Evolutionary conservation across 805 yeast species (phyloP).

Genomic region (Suhomyces vadensis): DNA sequence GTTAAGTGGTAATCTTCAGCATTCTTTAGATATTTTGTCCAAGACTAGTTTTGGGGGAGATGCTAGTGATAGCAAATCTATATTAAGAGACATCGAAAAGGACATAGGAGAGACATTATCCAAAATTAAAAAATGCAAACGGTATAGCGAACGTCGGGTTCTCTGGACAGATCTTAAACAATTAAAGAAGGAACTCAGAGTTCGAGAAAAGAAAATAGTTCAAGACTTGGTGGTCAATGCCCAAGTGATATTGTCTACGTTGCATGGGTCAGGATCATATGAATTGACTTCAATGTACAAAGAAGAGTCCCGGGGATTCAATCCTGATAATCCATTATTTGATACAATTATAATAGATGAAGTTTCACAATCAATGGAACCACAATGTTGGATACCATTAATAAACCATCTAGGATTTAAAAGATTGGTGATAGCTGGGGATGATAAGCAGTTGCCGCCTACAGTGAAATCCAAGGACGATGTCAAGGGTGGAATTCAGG

Average conservation of each 20-base stretch:
- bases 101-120: slow-evolving; percentile 68
- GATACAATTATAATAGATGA: slow-evolving; percentile 90
- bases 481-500: slow-evolving; percentile 14
- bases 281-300: slow-evolving; percentile 59
- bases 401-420: slow-evolving; percentile 58
- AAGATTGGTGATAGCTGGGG: slow-evolving; percentile 84
- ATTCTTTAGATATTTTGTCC: slow-evolving; percentile 74
- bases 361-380: slow-evolving; percentile 91
- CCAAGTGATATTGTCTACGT: slow-evolving; percentile 74
- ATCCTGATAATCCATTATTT: slow-evolving; percentile 46
- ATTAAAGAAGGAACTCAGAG: slow-evolving; percentile 66
- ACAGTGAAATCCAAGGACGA: slow-evolving; percentile 62
- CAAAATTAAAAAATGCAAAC: slow-evolving; percentile 59
- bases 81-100: slow-evolving; percentile 63
- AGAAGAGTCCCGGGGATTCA: slow-evolving; percentile 19
- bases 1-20: slow-evolving; percentile 57
- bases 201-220: slow-evolving; percentile 64
- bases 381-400: slow-evolving; percentile 95
- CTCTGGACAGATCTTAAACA: slow-evolving; percentile 69
- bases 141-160: slow-evolving; percentile 62
- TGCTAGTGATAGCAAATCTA: slow-evolving; percentile 30
- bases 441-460: slow-evolving; percentile 89
- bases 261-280: slow-evolving; percentile 84
- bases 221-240: slow-evolving; percentile 58
- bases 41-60: slow-evolving; percentile 55